phyloP scores from a whole-genome alignment of 352 stramenopile species.

The Plasmopara muralis region DNA sequence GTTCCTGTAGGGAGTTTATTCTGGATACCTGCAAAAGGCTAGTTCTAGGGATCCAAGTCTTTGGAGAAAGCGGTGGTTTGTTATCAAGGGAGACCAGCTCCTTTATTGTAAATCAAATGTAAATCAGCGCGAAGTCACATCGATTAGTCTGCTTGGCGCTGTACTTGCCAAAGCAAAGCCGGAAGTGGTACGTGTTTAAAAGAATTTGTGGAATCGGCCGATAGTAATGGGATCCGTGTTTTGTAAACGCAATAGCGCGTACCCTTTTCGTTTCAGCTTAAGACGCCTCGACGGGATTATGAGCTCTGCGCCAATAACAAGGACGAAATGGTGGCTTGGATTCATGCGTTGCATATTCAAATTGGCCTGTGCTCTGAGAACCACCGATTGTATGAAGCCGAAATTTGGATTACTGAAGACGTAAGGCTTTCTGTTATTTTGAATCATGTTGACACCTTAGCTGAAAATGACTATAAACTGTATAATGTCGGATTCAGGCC shows the following conservation, averaged over 20 bases:
- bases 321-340: constrained; percentile 77
- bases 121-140: constrained; percentile 77
- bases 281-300: constrained; percentile 63
- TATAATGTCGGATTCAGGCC: constrained; percentile 35
- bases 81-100: constrained; percentile 80
- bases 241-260: constrained; percentile 31
- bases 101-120: constrained; percentile 80
- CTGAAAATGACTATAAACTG: background rate
- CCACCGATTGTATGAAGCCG: constrained; percentile 67
- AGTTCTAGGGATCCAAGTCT: constrained; percentile 72
- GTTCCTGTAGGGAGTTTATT: constrained; percentile 50
- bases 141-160: constrained; percentile 69
- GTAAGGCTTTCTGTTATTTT: constrained; percentile 24
- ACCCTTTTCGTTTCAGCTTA: constrained; percentile 72
- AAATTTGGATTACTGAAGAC: constrained; percentile 83
- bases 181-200: constrained; percentile 48
- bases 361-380: constrained; percentile 78
- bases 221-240: background rate
- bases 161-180: constrained; percentile 67
- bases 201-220: background rate
- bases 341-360: constrained; percentile 72
- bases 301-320: constrained; percentile 74
- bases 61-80: constrained; percentile 83
- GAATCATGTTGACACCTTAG: background rate
- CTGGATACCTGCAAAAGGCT: constrained; percentile 74